Evolutionary conservation across 768 basidiomycete genomes (phyloP).

Genomic region (Lyophyllum decastes): DNA sequence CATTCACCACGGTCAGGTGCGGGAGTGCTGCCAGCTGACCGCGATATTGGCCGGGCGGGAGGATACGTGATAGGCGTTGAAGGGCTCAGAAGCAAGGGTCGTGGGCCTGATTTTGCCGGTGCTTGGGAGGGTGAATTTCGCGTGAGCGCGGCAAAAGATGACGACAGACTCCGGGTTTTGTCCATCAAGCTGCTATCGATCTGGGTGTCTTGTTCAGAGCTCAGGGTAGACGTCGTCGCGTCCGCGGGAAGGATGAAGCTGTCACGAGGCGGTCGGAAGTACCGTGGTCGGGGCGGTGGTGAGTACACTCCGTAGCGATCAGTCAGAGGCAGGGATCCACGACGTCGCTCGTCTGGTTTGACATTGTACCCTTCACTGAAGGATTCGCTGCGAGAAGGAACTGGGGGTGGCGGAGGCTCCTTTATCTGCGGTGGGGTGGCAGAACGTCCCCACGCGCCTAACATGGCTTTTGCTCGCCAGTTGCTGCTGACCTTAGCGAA

Average conservation of each 20-base stretch:
- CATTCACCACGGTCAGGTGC: constrained; percentile 41
- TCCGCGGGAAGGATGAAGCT: constrained; percentile 42
- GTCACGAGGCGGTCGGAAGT: constrained; percentile 59
- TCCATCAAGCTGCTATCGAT: constrained; percentile 34
- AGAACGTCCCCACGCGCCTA: constrained; percentile 40
- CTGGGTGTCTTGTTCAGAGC: constrained; percentile 28
- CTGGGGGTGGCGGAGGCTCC: constrained; percentile 12
- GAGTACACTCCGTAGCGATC: constrained; percentile 40
- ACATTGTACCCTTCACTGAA: constrained; percentile 2
- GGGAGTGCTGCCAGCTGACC: constrained; percentile 37
- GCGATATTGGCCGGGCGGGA: constrained; percentile 23
- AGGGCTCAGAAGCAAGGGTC: constrained; percentile 66
- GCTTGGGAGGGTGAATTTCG: constrained; percentile 33
- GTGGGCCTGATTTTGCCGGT: constrained; percentile 54
- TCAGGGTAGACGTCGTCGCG: constrained; percentile 23
- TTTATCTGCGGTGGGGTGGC: not conserved
- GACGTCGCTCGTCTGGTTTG: constrained; percentile 21
- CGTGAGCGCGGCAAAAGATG: constrained; percentile 46
- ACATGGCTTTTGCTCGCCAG: constrained; percentile 66
- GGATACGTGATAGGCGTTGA: constrained; percentile 42
- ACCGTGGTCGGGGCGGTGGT: constrained; percentile 58
- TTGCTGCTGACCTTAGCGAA: constrained; percentile 76
- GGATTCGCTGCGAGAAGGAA: constrained; percentile 6
- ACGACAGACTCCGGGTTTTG: constrained; percentile 39
- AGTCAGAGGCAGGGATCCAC: constrained; percentile 41